Evolutionary conservation across 352 stramenopile species (phyloP), one percentile per base, ranked within the genome.

Genomic region (Thalassiosira oceanica): DNA sequence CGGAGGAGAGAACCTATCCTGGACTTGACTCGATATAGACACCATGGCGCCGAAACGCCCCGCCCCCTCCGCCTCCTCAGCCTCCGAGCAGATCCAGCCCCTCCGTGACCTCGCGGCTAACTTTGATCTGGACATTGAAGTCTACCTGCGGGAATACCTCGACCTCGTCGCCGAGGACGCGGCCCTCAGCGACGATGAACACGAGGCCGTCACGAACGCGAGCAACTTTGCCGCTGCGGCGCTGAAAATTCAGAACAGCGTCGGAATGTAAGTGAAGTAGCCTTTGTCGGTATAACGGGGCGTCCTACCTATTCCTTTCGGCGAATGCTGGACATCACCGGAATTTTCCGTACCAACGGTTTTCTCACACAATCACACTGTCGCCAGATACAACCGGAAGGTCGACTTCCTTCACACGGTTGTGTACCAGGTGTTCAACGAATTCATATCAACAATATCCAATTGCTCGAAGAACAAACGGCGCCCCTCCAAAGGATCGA

Each of bases 371-470:
- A n/a, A n/a, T n/a, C n/a, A n/a, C n/a, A n/a, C n/a, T n/a, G n/a
- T 41, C 26, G 5, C 16, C 26, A 53, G 26, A 44, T 97, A 98
- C 85, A 94, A 91, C 57, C 90, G 93, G 63, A 98, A 98, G 71
- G 93, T 97, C 29, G 93, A 98, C 76, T 96, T 97, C 62, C 76
- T 97, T 1, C 93, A 98, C 74, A 85, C 88, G 28, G 80, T 97
- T 0, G 93, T 97, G 15, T 81, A 94, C 39, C 90, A 96, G 44
- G 74, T 90, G 11, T 46, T 55, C 44, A 36, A 70, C 20, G 63
- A 45, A 16, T 39, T 36, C 20, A 5, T 58, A 8, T 66, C 46
- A 3, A 63, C 18, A 28, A 58, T 15, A 1, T 54, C 15, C 24
- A 27, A 10, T 35, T 26, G 11, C 35, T 8, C 10, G n/a, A 71